Conservation (phyloP, 495 filamentous ascomycete genomes). For the Xylaria curta region DNA sequence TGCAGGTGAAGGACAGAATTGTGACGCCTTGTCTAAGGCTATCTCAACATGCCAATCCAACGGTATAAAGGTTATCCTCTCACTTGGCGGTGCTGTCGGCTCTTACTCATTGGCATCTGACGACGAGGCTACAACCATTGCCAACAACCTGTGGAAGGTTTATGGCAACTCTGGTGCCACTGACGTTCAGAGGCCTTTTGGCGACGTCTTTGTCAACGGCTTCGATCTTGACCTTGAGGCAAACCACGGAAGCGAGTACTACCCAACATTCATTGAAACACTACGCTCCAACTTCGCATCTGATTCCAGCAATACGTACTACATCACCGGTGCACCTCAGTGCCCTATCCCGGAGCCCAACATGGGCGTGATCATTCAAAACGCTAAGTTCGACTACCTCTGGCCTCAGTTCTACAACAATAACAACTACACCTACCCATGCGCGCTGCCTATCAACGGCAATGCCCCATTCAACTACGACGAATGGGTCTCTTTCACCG, state of each 20-base stretch:
- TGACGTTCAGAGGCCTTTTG: constrained; percentile 50
- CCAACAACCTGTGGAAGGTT: constrained; percentile 56
- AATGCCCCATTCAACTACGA: constrained; percentile 50
- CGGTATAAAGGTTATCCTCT: constrained; percentile 57
- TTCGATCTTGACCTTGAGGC: constrained; percentile 63
- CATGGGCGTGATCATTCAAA: constrained; percentile 55
- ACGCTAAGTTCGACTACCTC: constrained; percentile 37
- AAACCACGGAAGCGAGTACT: constrained; percentile 47
- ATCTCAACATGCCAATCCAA: constrained; percentile 55
- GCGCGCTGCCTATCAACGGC: constrained; percentile 41
- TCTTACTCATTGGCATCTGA: constrained; percentile 48
- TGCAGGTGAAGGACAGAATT: constrained; percentile 47
- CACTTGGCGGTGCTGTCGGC: constrained; percentile 50
- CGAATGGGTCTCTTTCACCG: constrained; percentile 53
- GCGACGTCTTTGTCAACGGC: constrained; percentile 57
- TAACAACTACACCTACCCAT: constrained; percentile 39
- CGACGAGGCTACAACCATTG: constrained; percentile 55
- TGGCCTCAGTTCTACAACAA: constrained; percentile 38
- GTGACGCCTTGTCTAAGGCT: constrained; percentile 50
- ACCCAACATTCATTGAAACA: constrained; percentile 45
- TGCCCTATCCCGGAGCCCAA: constrained; percentile 58
- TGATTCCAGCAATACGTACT: constrained; percentile 52
- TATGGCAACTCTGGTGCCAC: constrained; percentile 53
- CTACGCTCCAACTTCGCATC: constrained; percentile 52
- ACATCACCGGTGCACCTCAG: constrained; percentile 62